Base-by-base conservation (phyloP, 768 basidiomycete species). In the Daedaleopsis sinensis region DNA sequence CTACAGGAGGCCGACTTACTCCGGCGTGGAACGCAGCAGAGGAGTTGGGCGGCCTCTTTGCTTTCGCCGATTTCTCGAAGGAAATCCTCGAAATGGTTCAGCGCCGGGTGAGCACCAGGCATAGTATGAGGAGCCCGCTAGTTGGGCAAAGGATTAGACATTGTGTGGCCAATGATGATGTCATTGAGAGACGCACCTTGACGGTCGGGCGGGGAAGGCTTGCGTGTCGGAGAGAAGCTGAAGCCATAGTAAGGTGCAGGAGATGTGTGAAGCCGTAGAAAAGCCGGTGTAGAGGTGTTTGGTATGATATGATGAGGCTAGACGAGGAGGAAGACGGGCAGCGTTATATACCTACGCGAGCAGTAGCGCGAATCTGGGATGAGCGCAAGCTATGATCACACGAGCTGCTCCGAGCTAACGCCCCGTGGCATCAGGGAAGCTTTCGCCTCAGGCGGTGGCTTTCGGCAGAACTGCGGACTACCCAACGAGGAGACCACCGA, bases 381-480 rank as follows among this genome's bases (percentile, higher is more conserved):
- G 58, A 27, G 58, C 55, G 50, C 54, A 57, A 35, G 35, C 42
- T 56, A 39, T 54, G 59, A 55, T 65, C 67, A 68, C 64, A 68
- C 65, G 67, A 65, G 67, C 64, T 44, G 39, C 36, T 39, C 58
- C 55, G 54, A 56, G 58, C 48, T 58, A 52, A 62, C 23, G 55
- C 57, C 61, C 56, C 57, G 60, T 68, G 64, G 54, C 64, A 63
- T 59, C 52, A 60, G 37, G 61, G 64, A 68, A 68, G 63, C 55
- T 36, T 38, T 38, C 38, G 39, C 59, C 52, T n/a, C 27, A 21
- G 43, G 35, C 67, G 65, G 67, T 49, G 51, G 59, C 60, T 58
- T 55, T 65, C 64, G 65, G 67, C 43, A 57, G 62, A 68, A 65
- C 65, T 63, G 67, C 67, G 67, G 67, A 37, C 59, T 54, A 42